Evolutionary conservation across 345 rosid genomes (phyloP), one percentile per base, ranked within the genome.

Genomic region (Excoecaria cochinchinensis): DNA sequence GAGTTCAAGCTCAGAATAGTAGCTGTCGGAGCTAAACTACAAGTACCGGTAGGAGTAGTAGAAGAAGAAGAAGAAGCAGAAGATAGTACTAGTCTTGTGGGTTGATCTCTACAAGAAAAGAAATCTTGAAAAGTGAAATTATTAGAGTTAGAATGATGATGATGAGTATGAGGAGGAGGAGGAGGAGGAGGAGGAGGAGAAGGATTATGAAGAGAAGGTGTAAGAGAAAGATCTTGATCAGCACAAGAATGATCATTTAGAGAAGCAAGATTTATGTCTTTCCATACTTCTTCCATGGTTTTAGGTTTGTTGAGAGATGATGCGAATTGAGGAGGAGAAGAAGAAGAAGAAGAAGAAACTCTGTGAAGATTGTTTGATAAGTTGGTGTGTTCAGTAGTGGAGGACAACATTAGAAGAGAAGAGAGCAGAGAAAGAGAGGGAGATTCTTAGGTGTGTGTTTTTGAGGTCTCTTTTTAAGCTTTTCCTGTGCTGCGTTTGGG

Each of bases 241-340:
- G 47, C 58, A 11, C 78, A 51, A 76, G 80, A 56, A 19, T 79
- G 77, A 67, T 83, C 84, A 38, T 77, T 84, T 40, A 86, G 82
- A 13, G 94, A 83, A 58, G 86, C 74, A 25, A 59, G 63, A 59
- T 59, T 59, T 2, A 92, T 89, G 74, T 90, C 94, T 25, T 88
- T 88, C 97, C 97, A 92, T 1, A 92, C 90, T 69, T 92, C 92
- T 84, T 92, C 97, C 95, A 90, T 92, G 85, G 87, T 82, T 75
- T 70, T 82, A 62, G 67, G 67, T 13, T 25, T 66, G 0, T n/a
- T 74, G 56, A 46, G 40, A 21, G 47, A 22, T 70, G 47, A 76
- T 31, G 31, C 1, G 31, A 31, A 31, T 31, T 1, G 31, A 31
- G 31, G 31, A 22, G 48, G 12, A 63, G 48, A 76, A 76, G 50